Conservation (phyloP, 257 asterid species). For the Petunia secreta region DNA sequence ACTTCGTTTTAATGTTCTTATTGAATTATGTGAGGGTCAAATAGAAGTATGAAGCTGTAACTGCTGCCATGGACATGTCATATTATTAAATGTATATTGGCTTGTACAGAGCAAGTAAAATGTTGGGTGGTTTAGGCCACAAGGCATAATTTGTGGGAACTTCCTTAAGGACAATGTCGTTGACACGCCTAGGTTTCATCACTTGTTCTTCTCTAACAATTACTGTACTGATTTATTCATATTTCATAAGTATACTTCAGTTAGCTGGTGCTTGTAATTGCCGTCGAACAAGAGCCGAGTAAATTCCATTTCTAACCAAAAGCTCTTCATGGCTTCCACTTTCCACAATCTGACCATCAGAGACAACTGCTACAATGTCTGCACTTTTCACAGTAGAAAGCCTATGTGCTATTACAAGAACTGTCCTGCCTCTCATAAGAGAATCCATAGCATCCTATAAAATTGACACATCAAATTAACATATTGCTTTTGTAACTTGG, state of each 20-base stretch:
- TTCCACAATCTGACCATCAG: slow-evolving; percentile 79
- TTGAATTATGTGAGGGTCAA: too few relatives aligned
- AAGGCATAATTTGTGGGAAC: too few relatives aligned
- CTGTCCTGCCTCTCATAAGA: slow-evolving; percentile 80
- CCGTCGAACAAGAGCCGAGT: slow-evolving; percentile 71
- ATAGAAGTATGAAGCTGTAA: too few relatives aligned
- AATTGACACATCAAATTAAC: not conserved
- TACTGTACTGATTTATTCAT: too few relatives aligned
- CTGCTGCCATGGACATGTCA: too few relatives aligned
- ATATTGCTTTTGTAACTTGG: not conserved
- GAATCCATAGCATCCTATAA: slow-evolving; percentile 81
- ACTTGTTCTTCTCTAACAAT: too few relatives aligned
- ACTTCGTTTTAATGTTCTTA: too few relatives aligned
- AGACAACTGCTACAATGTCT: slow-evolving; percentile 75
- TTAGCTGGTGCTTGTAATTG: slow-evolving; percentile 56
- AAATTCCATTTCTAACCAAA: slow-evolving; percentile 57
- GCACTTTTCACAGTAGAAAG: slow-evolving; percentile 84
- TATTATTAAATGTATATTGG: too few relatives aligned
- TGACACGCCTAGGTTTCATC: too few relatives aligned
- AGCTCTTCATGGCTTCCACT: slow-evolving; percentile 72
- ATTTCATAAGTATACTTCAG: not conserved
- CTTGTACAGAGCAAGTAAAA: too few relatives aligned
- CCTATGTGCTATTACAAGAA: slow-evolving; percentile 82
- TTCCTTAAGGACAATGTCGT: too few relatives aligned
- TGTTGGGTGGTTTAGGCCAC: too few relatives aligned